Evolutionary conservation across 108 stramenopile genomes (phyloP).

Genomic region (Nitzschia putrida): DNA sequence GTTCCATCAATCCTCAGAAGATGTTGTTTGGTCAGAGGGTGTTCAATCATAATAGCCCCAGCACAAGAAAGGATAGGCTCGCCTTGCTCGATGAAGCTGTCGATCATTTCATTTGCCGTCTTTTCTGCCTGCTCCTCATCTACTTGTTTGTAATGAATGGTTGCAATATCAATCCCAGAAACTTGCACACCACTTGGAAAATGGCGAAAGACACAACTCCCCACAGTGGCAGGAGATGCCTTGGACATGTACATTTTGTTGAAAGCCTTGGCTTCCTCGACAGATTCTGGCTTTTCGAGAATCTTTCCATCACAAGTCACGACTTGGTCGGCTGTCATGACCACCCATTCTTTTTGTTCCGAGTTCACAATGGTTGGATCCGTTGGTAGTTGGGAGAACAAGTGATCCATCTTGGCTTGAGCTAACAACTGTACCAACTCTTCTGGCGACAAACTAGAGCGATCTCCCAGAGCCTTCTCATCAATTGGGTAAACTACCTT

Average conservation of each 20-base stretch:
- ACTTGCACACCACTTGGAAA: conserved; percentile 68
- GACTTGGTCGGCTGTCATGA: conserved; percentile 85
- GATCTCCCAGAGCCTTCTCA: conserved; percentile 74
- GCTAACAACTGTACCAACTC: conserved; percentile 66
- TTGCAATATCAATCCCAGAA: conserved; percentile 75
- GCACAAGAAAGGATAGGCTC: conserved; percentile 80
- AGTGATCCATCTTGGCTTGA: conserved; percentile 74
- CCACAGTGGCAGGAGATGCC: conserved; percentile 70
- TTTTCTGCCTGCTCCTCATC: not conserved
- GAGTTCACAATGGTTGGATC: conserved; percentile 27
- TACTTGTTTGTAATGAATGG: conserved; percentile 54
- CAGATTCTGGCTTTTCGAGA: conserved; percentile 73
- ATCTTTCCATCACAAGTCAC: conserved; percentile 68
- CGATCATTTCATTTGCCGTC: conserved; percentile 49
- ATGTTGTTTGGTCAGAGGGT: conserved; percentile 67
- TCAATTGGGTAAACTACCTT: conserved; percentile 77
- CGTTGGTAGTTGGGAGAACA: conserved; percentile 52
- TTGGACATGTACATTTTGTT: conserved; percentile 47
- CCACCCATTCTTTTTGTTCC: conserved; percentile 43
- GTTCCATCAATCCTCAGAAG: conserved; percentile 79
- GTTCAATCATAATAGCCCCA: conserved; percentile 87
- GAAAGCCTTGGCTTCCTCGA: conserved; percentile 74
- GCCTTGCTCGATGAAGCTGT: conserved; percentile 49
- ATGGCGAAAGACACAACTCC: conserved; percentile 72
- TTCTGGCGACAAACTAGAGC: conserved; percentile 26